Evolutionary conservation across 768 basidiomycete genomes (phyloP).

Genomic region (Lentinus brumalis): DNA sequence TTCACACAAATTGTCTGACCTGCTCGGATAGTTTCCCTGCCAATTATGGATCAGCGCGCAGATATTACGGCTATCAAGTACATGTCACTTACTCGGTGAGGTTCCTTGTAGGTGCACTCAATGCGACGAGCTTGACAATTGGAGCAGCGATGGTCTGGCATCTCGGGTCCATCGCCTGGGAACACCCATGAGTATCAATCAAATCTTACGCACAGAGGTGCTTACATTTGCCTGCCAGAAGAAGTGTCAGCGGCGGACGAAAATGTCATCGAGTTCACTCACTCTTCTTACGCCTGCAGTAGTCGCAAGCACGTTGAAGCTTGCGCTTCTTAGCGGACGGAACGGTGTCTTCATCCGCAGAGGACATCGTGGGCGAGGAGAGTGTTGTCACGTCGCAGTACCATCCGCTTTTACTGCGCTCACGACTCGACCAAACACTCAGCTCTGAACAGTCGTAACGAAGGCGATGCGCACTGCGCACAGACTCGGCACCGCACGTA

Average conservation of each 20-base stretch:
- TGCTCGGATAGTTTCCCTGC: background rate
- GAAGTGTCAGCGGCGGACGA: too few relatives aligned
- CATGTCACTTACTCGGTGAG: background rate
- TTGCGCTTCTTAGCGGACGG: conserved; percentile 7
- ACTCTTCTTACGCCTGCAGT: conserved; percentile 16
- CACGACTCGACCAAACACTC: too few relatives aligned
- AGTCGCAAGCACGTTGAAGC: conserved; percentile 11
- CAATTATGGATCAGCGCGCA: background rate
- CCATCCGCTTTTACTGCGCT: too few relatives aligned
- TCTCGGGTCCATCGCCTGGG: background rate
- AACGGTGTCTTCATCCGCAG: too few relatives aligned
- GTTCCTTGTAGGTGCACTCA: background rate
- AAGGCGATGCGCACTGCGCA: too few relatives aligned
- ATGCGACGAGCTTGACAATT: background rate
- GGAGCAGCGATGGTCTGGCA: background rate
- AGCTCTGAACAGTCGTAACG: too few relatives aligned
- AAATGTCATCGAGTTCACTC: background rate
- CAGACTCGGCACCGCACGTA: too few relatives aligned
- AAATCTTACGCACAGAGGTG: too few relatives aligned
- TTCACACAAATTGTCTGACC: background rate
- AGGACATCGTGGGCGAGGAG: too few relatives aligned
- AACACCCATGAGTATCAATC: background rate
- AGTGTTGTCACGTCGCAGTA: too few relatives aligned
- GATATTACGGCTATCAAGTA: too few relatives aligned
- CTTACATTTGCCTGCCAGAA: too few relatives aligned